phyloP scores from a whole-genome alignment of 1,284 basidiomycete genomes.

The Heliocybe sulcata region DNA sequence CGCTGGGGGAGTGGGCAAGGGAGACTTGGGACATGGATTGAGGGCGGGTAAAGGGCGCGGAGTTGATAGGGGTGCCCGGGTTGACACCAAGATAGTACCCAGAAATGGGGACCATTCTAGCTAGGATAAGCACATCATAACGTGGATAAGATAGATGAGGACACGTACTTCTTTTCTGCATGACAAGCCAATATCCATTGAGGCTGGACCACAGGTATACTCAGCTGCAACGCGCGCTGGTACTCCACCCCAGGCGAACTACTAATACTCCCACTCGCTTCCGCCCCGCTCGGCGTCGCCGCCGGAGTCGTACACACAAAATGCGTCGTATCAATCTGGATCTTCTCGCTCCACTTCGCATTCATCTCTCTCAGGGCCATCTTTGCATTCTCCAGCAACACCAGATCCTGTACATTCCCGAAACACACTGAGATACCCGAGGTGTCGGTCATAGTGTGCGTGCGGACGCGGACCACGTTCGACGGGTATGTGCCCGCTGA shows the following conservation, averaged over 20 bases:
- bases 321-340: conserved; percentile 95
- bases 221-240: conserved; percentile 83
- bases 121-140: not conserved
- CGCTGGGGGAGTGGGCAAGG: conserved; percentile 32
- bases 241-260: conserved; percentile 77
- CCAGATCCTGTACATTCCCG: conserved; percentile 75
- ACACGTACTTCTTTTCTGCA: conserved; percentile 65
- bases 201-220: conserved; percentile 86
- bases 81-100: conserved; percentile 73
- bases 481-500: conserved; percentile 86
- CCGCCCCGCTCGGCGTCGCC: conserved; percentile 53
- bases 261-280: conserved; percentile 38
- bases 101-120: conserved; percentile 82
- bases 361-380: conserved; percentile 74
- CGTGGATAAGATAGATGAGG: not conserved
- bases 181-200: conserved; percentile 88
- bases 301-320: conserved; percentile 91
- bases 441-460: conserved; percentile 91
- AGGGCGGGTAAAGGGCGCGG: conserved; percentile 43
- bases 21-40: conserved; percentile 74
- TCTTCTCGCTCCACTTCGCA: conserved; percentile 84
- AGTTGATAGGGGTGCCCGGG: conserved; percentile 33
- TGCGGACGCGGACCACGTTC: conserved; percentile 73
- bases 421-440: conserved; percentile 92
- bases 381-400: conserved; percentile 73